Percentiles rank a stretch among this genome's conserved stretches.
phyloP scores from a whole-genome alignment of 805 yeast genomes.

The Sugiyamaella lignohabitans region DNA sequence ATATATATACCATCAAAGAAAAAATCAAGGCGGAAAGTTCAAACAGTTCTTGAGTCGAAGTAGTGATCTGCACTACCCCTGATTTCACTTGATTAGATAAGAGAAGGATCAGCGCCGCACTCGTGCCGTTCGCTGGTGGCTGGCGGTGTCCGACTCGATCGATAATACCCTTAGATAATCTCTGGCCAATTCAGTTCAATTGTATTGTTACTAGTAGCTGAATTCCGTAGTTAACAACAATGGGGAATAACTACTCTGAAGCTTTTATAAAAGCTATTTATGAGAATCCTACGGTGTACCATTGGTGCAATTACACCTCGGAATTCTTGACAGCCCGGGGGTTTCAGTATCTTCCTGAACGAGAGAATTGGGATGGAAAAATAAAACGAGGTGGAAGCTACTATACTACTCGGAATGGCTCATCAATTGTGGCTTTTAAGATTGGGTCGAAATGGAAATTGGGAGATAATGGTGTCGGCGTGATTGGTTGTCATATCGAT shows the following conservation, averaged over 20 bases:
- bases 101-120: no score
- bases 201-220: no score
- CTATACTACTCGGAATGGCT: conserved; percentile 63
- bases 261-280: conserved; percentile 54
- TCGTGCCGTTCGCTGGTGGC: no score
- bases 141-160: no score
- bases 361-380: conserved; percentile 37
- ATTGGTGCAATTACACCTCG: conserved; percentile 41
- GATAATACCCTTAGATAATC: no score
- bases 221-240: no score
- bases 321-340: conserved; percentile 45
- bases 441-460: conserved; percentile 57
- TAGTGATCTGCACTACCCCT: no score
- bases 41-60: no score
- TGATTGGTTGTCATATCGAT: conserved; percentile 66
- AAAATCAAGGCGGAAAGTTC: no score
- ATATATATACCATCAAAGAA: no score
- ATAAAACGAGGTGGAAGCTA: conserved; percentile 34
- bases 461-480: conserved; percentile 45
- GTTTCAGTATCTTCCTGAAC: conserved; percentile 54
- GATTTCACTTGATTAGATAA: no score
- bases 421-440: conserved; percentile 61
- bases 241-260: conserved; percentile 8
- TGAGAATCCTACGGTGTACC: conserved; percentile 67
- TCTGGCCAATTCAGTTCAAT: no score